phyloP scores from a whole-genome alignment of 1,284 basidiomycete genomes.

The Neolentinus lepideus region DNA sequence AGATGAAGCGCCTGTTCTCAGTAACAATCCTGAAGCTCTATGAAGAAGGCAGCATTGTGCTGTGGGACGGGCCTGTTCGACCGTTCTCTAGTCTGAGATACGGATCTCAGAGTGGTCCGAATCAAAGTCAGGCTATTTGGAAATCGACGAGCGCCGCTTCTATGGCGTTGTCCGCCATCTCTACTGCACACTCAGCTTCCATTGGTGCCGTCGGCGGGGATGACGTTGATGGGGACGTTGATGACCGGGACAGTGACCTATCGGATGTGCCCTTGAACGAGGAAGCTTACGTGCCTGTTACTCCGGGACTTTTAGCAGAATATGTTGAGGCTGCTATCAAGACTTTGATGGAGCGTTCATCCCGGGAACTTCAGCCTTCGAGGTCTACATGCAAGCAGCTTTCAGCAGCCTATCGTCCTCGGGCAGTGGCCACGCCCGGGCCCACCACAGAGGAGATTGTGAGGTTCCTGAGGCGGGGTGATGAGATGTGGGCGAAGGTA shows the following conservation, averaged over 20 bases:
- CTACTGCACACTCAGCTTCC: background rate
- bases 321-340: conserved; percentile 40
- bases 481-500: conserved; percentile 57
- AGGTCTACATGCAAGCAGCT: background rate
- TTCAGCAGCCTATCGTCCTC: no score
- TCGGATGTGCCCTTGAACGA: conserved; percentile 56
- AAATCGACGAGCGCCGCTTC: background rate
- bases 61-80: conserved; percentile 54
- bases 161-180: conserved; percentile 4
- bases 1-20: conserved; percentile 57
- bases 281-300: conserved; percentile 59
- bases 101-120: background rate
- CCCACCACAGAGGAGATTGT: conserved; percentile 46
- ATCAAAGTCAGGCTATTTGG: background rate
- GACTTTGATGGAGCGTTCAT: conserved; percentile 20
- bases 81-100: conserved; percentile 12
- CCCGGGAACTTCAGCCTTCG: conserved; percentile 3
- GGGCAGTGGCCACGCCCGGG: conserved; percentile 19
- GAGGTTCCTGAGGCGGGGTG: conserved; percentile 33
- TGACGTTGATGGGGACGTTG: conserved; percentile 29
- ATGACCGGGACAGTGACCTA: conserved; percentile 36
- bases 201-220: conserved; percentile 4
- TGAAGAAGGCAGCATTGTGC: conserved; percentile 57
- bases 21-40: conserved; percentile 55
- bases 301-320: conserved; percentile 37